Base-by-base conservation (phyloP, 257 asterid genomes). In the Ilex aquifolium region DNA sequence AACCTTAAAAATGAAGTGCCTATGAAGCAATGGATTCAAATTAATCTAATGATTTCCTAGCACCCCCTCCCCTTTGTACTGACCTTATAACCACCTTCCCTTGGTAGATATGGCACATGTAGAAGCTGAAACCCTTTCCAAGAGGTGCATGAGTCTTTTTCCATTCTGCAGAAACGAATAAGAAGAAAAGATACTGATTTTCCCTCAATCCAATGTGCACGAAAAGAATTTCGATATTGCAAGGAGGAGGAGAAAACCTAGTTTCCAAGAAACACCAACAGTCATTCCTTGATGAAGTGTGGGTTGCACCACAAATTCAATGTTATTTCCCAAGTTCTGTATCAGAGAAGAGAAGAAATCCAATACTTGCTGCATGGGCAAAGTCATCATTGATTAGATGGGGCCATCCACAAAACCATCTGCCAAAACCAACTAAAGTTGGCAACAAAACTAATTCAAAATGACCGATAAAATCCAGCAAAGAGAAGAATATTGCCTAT, bases 11-110 rank as follows among this genome's bases (percentile, higher is more conserved):
- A 65, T 30, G 44, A 21, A 15, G 21, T 21, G 27, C 32, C 15
- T 57, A 17, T 55, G 1, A 64, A 39, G 6, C 27, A 21, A 21
- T 21, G 27, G 27, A 21, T 21, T 21, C 27, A 21, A 21, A 21
- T 21, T 21, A 21, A 0, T 21, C 27, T 21, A 21, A 21, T 21
- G 27, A 21, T 21, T 21, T 21, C 1, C 27, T 21, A 21, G 27
- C 27, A 21, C 27, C 27, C 27, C 27, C 27, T 21, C 27, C 27
- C 27, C 27, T 21, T 21, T 21, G 27, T 21, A 52, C 79, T 68
- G 68, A 82, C 96, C 69, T 81, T 69, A 89, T 84, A 74, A 76
- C 61, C 72, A 86, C 78, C 64, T 73, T 83, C 44, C 96, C 96
- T 13, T 72, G 76, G 76, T 84, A 82, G 48, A 60, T 57, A 72